Conservation (phyloP, 805 yeast genomes). For the Suhomyces kilbournensis region DNA sequence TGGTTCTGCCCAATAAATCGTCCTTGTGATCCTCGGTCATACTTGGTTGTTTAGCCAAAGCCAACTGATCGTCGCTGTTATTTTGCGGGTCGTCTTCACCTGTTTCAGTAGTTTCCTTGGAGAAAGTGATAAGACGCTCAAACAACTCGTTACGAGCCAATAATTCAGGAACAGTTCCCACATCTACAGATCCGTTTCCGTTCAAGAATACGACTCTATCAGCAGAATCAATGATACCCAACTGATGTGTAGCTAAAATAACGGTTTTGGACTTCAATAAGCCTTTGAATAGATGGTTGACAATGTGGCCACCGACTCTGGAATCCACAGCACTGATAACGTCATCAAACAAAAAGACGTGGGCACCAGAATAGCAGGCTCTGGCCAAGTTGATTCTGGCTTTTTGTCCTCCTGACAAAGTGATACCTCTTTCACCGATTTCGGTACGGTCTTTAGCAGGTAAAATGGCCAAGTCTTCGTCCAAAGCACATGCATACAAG, state of each 20-base stretch:
- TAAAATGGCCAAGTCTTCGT: conserved; percentile 33
- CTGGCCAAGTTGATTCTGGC: conserved; percentile 45
- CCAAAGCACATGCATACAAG: conserved; percentile 38
- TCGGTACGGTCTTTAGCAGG: conserved; percentile 41
- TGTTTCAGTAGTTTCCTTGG: conserved; percentile 21
- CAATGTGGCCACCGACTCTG: conserved; percentile 41
- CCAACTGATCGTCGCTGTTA: conserved; percentile 17
- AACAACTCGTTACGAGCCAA: conserved; percentile 43
- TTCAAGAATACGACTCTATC: conserved; percentile 38
- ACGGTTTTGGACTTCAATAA: conserved; percentile 33
- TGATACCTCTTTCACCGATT: conserved; percentile 45
- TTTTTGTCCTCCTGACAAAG: conserved; percentile 46
- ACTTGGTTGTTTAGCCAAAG: conserved; percentile 2
- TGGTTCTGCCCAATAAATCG: conserved; percentile 26
- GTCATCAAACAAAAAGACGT: conserved; percentile 39
- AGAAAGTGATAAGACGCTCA: conserved; percentile 48
- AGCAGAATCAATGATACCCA: conserved; percentile 36
- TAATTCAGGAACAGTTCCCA: conserved; percentile 34
- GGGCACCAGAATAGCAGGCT: conserved; percentile 35
- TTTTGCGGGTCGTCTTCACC: conserved; percentile 19
- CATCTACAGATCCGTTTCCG: conserved; percentile 42
- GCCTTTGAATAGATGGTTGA: conserved; percentile 32
- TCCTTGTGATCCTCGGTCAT: neutral
- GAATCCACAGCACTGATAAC: conserved; percentile 46
- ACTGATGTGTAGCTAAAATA: conserved; percentile 43